Conservation (phyloP, 2,329 filamentous ascomycete genomes). For the Botrytis cinerea region DNA sequence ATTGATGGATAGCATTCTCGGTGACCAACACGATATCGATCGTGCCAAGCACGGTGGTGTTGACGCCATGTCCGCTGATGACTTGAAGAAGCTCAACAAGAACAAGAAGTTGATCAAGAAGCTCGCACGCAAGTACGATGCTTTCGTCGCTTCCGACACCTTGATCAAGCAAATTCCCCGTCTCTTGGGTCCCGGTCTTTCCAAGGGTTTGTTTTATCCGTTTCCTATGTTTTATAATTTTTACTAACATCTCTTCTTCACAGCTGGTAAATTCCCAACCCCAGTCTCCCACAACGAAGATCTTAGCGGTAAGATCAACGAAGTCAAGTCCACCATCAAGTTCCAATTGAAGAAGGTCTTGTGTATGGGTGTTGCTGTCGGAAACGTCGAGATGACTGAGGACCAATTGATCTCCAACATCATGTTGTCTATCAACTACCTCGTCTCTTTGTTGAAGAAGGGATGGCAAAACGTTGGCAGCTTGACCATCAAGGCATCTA, state of each 20-base stretch:
- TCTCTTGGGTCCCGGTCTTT: constrained; percentile 98
- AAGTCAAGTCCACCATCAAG: constrained; percentile 99
- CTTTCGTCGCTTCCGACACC: constrained; percentile 94
- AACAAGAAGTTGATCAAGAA: constrained; percentile 99
- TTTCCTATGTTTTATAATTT: background rate
- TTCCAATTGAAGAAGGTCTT: constrained; percentile 99
- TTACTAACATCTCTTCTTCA: constrained; percentile 41
- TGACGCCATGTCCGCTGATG: constrained; percentile 97
- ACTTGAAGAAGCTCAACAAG: constrained; percentile 99
- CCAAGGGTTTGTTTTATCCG: constrained; percentile 69
- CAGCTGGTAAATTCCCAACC: constrained; percentile 99
- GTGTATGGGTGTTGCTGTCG: constrained; percentile 99
- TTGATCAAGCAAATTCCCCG: constrained; percentile 99
- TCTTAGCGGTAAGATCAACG: constrained; percentile 91
- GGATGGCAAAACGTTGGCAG: constrained; percentile 99
- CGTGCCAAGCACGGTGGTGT: constrained; percentile 99
- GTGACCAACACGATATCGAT: constrained; percentile 98
- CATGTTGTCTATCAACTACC: constrained; percentile 99
- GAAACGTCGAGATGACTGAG: constrained; percentile 95
- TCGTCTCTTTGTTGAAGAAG: constrained; percentile 99
- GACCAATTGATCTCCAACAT: constrained; percentile 98
- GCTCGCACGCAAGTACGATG: constrained; percentile 99
- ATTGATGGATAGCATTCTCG: constrained; percentile 63
- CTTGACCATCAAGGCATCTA: constrained; percentile 99
- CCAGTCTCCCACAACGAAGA: constrained; percentile 97